Evolutionary conservation across 805 yeast species (phyloP).

Genomic region (Spathaspora sp.): DNA sequence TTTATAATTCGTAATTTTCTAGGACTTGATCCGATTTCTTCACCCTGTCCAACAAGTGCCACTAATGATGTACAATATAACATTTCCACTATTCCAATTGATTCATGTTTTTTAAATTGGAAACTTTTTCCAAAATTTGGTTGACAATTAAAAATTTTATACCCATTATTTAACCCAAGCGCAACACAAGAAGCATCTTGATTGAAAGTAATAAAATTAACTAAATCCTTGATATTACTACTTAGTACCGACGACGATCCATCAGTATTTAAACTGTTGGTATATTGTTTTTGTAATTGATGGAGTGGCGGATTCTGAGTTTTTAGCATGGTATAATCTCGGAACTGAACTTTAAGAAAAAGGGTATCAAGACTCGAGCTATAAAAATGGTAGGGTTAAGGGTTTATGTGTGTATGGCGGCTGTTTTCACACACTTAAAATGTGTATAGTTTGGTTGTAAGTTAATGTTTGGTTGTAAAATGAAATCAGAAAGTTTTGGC

Average conservation of each 20-base stretch:
- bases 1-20: constrained; percentile 78
- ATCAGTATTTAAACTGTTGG: constrained; percentile 6
- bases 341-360: too few species aligned
- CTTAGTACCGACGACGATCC: constrained; percentile 10
- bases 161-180: constrained; percentile 61
- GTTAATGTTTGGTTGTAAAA: background rate
- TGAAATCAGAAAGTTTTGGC: background rate
- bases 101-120: constrained; percentile 38
- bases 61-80: constrained; percentile 82
- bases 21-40: constrained; percentile 69
- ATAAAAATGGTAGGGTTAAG: background rate
- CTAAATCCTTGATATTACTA: constrained; percentile 15
- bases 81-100: constrained; percentile 81
- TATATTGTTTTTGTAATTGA: constrained; percentile 3
- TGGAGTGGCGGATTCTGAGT: constrained; percentile 6
- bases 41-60: constrained; percentile 79
- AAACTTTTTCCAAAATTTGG: constrained; percentile 27
- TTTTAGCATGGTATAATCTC: constrained; percentile 3
- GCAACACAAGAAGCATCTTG: constrained; percentile 86
- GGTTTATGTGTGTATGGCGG: background rate
- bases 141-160: constrained; percentile 80
- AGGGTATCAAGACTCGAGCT: background rate
- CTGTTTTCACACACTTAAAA: background rate
- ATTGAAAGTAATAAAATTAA: constrained; percentile 58
- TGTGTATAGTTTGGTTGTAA: background rate